Base-by-base conservation (phyloP, 768 basidiomycete genomes). In the Panellus pusillus region DNA sequence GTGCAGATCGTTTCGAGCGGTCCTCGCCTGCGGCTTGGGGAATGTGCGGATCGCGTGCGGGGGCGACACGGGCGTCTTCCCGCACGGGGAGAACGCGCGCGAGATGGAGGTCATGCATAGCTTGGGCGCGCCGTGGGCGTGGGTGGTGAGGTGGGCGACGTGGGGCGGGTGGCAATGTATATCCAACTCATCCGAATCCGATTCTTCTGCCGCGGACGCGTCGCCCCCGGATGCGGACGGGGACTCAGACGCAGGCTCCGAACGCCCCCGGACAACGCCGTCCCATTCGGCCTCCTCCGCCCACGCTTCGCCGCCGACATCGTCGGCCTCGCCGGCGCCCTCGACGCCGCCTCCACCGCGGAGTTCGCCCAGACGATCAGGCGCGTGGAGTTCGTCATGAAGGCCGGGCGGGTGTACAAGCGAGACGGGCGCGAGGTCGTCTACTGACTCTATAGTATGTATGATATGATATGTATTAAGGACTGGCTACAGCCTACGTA, bases 31-130 rank as follows among this genome's bases (percentile, higher is more conserved):
- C 3, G 74, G 72, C 0, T 68, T 77, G 57, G 73, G 78, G 9
- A 73, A 74, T 48, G 45, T 66, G 15, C 48, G 60, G 6, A 74
- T 87, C 47, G 82, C 82, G 7, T 81, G 80, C 62, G 84, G 84
- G 7, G 83, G 84, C 1, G 83, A 87, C 65, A 87, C 84, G 2
- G 85, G 84, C 9, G 76, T 78, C 2, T 87, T 86, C 64, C 60
- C 77, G 15, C 85, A 85, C 61, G 84, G 83, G 1, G 69, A 74
- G 57, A 87, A 87, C 61, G 75, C 79, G 24, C 66, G 79, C 38
- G 85, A 87, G 72, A 70, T 87, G 74, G 69, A 76, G 60, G 65
- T 85, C 28, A 86, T 86, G 86, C 76, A 78, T 13, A 61, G 66
- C 24, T 69, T 83, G 1, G 84, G 84, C 1, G 82, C 80, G 18